Percentiles rank a stretch among this genome's conserved stretches.
Evolutionary conservation across 2,329 filamentous ascomycete genomes (phyloP).

Genomic region (Furcasterigmium sp.): DNA sequence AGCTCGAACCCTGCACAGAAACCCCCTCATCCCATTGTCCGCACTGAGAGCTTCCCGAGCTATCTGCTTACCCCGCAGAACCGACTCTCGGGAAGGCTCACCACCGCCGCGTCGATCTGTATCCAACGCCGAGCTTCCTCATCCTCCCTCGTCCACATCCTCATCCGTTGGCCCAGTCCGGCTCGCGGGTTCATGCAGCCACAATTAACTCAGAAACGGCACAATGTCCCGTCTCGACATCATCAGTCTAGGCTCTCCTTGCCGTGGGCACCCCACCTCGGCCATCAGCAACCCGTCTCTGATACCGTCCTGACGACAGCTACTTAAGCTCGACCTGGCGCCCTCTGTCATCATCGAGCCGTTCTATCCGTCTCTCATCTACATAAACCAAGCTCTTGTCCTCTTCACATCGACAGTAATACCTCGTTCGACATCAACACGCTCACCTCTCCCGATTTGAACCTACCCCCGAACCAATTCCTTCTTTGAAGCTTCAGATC

Average conservation of each 20-base stretch:
- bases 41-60: conserved; percentile 3
- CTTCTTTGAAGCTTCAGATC: neutral
- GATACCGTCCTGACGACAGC: neutral
- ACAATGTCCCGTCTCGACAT: too few relatives aligned
- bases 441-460: neutral
- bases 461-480: neutral
- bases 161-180: neutral
- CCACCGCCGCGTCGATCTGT: neutral
- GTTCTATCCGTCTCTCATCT: conserved; percentile 2
- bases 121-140: too few relatives aligned
- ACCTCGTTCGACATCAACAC: neutral
- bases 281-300: too few relatives aligned
- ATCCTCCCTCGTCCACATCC: too few relatives aligned
- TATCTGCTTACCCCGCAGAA: neutral
- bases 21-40: neutral
- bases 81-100: too few relatives aligned
- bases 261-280: neutral
- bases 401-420: neutral
- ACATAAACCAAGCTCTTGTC: neutral
- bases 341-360: neutral
- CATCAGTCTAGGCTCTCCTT: too few relatives aligned
- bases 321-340: neutral
- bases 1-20: too few relatives aligned
- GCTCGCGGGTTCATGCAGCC: neutral
- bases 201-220: neutral